Base-by-base conservation (phyloP, 1,139 yeast genomes). In the Saccharomycopsis hybrid region DNA sequence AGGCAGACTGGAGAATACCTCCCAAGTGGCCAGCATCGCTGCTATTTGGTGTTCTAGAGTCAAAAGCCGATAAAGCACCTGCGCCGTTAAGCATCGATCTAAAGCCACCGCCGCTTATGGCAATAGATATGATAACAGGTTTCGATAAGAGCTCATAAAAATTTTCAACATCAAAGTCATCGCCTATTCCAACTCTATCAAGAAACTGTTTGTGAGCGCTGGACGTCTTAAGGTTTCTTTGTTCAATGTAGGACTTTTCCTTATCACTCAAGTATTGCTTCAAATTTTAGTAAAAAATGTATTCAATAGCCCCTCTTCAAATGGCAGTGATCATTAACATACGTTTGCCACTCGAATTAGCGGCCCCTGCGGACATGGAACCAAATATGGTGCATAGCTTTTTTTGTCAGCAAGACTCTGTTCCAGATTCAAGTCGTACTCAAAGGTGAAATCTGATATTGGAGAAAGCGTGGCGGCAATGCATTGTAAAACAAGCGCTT, bases 41-140 rank as follows among this genome's bases (percentile, higher is more conserved):
- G 0, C 70, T 55, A 5, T 68, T 63, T 28, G 69, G 65, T 0
- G 73, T 67, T 46, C 81, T 59, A 3, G 57, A 58, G 57, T 82
- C 84, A 59, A 77, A 67, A 0, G 84, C 85, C 7, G 70, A 60
- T 1, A 82, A 51, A 13, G 75, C 71, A 1, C 92, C 92, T 1
- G 83, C 83, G 1, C 84, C 85, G 2, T 76, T 72, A 9, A 84
- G 61, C 78, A 84, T 76, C 1, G 90, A 76, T 53, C 90, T 66
- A 57, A 79, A 82, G 0, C 89, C 88, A 8, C 92, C 92, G 3
- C 92, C 92, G 3, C 89, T 82, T 31, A 84, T 62, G 0, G 85
- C 80, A 7, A 82, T 55, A 0, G 81, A 84, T 11, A 80, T 68
- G 5, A 61, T 65, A 0, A 72, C 67, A 0, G 74, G 68, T 37